phyloP scores from a whole-genome alignment of 2,329 filamentous ascomycete genomes.

The Fusarium sp. region DNA sequence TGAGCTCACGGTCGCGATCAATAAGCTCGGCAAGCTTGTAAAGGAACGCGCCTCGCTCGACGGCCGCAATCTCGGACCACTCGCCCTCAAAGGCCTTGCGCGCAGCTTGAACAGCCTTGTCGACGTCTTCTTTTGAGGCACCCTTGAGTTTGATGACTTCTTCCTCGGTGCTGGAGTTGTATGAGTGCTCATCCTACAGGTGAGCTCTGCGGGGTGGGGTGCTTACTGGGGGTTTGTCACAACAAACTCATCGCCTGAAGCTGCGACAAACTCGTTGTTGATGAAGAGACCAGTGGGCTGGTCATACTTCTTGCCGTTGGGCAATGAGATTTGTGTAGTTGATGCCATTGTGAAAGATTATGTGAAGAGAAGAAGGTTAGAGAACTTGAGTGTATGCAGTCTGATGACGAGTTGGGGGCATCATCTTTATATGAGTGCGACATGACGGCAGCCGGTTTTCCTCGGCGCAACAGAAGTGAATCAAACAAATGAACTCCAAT shows the following conservation, averaged over 20 bases:
- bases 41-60: constrained; percentile 38
- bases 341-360: constrained; percentile 25
- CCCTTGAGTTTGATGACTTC: constrained; percentile 39
- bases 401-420: constrained; percentile 1
- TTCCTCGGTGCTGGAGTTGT: constrained; percentile 31
- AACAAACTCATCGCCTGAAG: constrained; percentile 38
- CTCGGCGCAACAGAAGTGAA: not conserved
- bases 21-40: constrained; percentile 42
- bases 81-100: constrained; percentile 43
- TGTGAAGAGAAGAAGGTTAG: not conserved
- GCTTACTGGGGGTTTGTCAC: constrained; percentile 40
- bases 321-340: constrained; percentile 35
- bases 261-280: constrained; percentile 44
- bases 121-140: constrained; percentile 38
- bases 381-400: not conserved
- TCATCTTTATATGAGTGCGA: constrained; percentile 18
- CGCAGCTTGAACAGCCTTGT: constrained; percentile 38
- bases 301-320: constrained; percentile 54
- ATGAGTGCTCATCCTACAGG: not conserved
- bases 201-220: rapidly evolving
- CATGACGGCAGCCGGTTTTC: not conserved
- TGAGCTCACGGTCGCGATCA: constrained; percentile 42
- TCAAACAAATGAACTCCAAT: not conserved
- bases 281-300: constrained; percentile 48
- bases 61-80: constrained; percentile 41